A percentile compares a stretch with the other conserved stretches of the same genome.
phyloP scores from a whole-genome alignment of 805 yeast genomes.

The Myxozyma udenii region DNA sequence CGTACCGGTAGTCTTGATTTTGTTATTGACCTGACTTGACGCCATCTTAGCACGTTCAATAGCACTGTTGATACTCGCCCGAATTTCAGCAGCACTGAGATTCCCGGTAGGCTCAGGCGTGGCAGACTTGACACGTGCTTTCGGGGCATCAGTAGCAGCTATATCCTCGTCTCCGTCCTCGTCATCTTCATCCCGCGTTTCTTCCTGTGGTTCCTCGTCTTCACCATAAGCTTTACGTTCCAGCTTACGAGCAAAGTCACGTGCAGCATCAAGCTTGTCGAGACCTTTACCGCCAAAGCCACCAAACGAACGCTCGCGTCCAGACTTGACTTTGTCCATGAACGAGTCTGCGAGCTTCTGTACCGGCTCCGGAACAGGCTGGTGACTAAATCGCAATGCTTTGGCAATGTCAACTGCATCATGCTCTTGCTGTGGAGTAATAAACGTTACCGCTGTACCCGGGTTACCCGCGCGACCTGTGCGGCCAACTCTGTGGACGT shows the following conservation, averaged over 20 bases:
- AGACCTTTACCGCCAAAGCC: constrained; percentile 96
- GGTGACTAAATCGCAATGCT: constrained; percentile 60
- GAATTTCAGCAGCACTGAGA: constrained; percentile 26
- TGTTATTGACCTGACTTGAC: constrained; percentile 27
- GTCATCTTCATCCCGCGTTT: constrained; percentile 34
- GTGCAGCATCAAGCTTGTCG: constrained; percentile 64
- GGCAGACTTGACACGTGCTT: constrained; percentile 4
- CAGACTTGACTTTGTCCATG: constrained; percentile 58
- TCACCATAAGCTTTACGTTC: constrained; percentile 53
- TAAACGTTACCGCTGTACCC: constrained; percentile 75
- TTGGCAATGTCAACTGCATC: constrained; percentile 66
- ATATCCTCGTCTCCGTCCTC: constrained; percentile 28
- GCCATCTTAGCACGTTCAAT: constrained; percentile 28
- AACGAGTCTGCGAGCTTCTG: constrained; percentile 53
- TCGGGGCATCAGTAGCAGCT: constrained; percentile 27
- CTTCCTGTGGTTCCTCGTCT: constrained; percentile 34
- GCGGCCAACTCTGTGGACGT: constrained; percentile 92
- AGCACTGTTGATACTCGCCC: constrained; percentile 11
- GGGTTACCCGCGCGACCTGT: constrained; percentile 87
- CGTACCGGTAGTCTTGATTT: constrained; percentile 33
- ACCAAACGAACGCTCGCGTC: constrained; percentile 51
- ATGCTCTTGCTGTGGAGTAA: constrained; percentile 59
- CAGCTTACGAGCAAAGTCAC: constrained; percentile 50
- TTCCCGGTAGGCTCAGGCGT: constrained; percentile 30
- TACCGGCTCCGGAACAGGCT: constrained; percentile 53